Conservation (phyloP, 2,329 filamentous ascomycete genomes). For the Elsinoe australis region DNA sequence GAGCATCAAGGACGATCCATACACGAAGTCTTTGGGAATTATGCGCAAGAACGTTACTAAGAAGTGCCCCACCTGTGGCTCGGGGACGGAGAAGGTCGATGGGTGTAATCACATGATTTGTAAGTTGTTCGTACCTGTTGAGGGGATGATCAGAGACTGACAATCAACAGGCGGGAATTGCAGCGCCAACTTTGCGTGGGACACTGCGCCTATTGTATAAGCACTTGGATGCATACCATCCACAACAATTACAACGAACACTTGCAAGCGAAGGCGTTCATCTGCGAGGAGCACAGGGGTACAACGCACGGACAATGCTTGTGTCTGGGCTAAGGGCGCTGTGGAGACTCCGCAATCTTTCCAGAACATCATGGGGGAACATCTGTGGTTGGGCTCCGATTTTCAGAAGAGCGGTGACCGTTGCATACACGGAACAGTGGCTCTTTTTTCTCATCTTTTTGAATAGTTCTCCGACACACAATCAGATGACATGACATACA, state of each 20-base stretch:
- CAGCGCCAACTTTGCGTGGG: not conserved
- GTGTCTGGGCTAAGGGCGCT: not conserved
- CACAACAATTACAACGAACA: not conserved
- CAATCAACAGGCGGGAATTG: not conserved
- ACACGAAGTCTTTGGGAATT: constrained; percentile 1
- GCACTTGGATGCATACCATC: not conserved
- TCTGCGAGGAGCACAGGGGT: not conserved
- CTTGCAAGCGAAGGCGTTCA: not conserved
- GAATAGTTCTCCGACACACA: not conserved
- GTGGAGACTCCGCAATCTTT: constrained; percentile 8
- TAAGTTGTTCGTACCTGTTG: too few relatives aligned
- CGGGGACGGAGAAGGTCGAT: constrained; percentile 2
- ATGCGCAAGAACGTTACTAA: constrained; percentile 17
- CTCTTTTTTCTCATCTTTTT: too few relatives aligned
- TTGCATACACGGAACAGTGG: too few relatives aligned
- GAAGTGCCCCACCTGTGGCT: constrained; percentile 16
- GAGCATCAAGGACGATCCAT: not conserved
- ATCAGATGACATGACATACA: too few relatives aligned
- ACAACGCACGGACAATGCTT: constrained; percentile 4
- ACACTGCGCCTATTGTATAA: not conserved
- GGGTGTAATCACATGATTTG: constrained; percentile 18
- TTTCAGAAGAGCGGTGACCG: not conserved
- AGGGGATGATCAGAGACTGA: too few relatives aligned
- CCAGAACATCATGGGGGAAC: not conserved
- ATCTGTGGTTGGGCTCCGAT: not conserved